Base-by-base conservation (phyloP, 345 rosid species). In the Linum usitatissimum region DNA sequence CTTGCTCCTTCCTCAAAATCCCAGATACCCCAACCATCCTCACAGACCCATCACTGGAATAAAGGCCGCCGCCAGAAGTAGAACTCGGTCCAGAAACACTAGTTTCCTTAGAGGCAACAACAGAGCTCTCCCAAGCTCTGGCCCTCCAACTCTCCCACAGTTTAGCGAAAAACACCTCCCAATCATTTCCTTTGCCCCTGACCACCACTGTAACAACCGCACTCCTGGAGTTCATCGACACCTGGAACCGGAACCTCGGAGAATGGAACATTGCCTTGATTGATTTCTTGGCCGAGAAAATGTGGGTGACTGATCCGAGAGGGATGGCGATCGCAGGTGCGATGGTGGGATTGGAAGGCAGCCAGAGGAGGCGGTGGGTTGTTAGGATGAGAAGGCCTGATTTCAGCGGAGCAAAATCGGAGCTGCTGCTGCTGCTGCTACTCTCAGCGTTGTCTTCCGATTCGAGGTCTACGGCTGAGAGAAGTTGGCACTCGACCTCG, bases 11-110 rank as follows among this genome's bases (percentile, higher is more conserved):
- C 88, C 96, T 84, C 62, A 93, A 36, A 34, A 93, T 87, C n/a
- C 99, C 96, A 18, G 96, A 79, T 10, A 93, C 84, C n/a, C 99
- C 99, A 19, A 83, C 91, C 90, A 93, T 76, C 80, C 96, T 83
- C 79, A 90, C 86, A 19, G 84, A 66, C 31, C 90, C 96, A 59
- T 89, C 97, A 59, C 78, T 87, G 28, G 84, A 81, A 48, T 86
- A 89, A 18, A 86, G 72, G 54, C 96, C 86, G 66, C 85, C 84
- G 1, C 74, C 60, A 13, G 53, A 18, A 23, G 13, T 57, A 1
- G 34, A 19, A 12, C 30, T 74, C 0, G 70, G 53, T 60, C 75
- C 78, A 18, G 77, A 54, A 72, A 57, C 74, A 65, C 55, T 80
- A 21, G 31, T 3, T n/a, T 71, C 77, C 51, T 45, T 45, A 6